Conservation (phyloP, 345 rosid genomes). For the Pistacia vera region DNA sequence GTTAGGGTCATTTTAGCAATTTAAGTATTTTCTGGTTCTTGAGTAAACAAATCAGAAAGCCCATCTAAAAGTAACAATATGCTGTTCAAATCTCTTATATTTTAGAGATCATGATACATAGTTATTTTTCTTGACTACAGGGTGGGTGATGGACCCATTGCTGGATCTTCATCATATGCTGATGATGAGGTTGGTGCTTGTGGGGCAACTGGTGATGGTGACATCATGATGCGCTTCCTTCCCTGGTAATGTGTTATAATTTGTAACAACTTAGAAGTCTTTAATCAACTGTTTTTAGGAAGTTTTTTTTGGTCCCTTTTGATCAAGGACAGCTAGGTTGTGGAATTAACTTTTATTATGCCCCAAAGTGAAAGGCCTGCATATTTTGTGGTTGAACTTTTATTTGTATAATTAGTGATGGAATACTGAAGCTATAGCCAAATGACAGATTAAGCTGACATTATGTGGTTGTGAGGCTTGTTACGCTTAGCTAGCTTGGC, state of each 20-base stretch:
- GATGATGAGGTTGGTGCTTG: conserved; percentile 91
- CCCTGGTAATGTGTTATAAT: conserved; percentile 63
- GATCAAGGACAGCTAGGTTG: neutral
- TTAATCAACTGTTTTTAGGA: neutral
- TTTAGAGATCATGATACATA: conserved; percentile 7
- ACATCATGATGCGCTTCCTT: conserved; percentile 97
- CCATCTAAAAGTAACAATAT: neutral
- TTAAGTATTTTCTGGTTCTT: neutral
- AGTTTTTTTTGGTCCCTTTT: neutral
- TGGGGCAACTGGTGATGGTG: conserved; percentile 98
- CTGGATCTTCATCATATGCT: conserved; percentile 87
- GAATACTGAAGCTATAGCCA: neutral
- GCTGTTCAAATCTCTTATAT: conserved; percentile 5
- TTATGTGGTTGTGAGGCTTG: neutral
- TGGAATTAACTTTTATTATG: neutral
- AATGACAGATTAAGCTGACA: neutral
- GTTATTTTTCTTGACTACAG: conserved; percentile 37
- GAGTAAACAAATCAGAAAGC: neutral
- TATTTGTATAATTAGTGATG: neutral
- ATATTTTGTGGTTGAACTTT: neutral
- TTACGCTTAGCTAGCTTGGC: neutral
- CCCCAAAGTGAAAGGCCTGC: neutral
- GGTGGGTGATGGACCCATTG: conserved; percentile 97
- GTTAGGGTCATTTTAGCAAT: neutral
- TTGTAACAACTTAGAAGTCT: neutral